Evolutionary conservation across 768 basidiomycete genomes (phyloP).

Genomic region (Pisolithus marmoratus): DNA sequence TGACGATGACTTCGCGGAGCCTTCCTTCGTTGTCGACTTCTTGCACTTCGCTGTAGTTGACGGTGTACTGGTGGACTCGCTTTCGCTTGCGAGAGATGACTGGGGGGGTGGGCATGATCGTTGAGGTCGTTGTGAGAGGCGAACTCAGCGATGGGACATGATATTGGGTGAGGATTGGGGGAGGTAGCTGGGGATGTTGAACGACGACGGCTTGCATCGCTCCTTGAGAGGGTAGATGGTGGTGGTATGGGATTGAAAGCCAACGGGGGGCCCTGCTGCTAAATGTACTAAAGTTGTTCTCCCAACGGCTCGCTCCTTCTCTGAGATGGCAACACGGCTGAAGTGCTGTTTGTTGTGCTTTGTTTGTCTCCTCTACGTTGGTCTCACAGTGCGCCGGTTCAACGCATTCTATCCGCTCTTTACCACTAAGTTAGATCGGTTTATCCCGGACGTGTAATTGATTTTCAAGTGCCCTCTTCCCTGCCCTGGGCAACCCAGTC

Average conservation of each 20-base stretch:
- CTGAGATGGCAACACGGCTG: constrained; percentile 30
- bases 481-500: no score
- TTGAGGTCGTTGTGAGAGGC: constrained; percentile 37
- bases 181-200: constrained; percentile 49
- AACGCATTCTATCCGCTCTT: neutral
- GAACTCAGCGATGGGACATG: constrained; percentile 49
- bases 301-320: constrained; percentile 10
- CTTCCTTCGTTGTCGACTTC: constrained; percentile 77
- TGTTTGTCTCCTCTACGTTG: no score
- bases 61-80: constrained; percentile 72
- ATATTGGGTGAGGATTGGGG: constrained; percentile 61
- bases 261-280: no score
- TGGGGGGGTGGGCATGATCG: constrained; percentile 67
- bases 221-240: constrained; percentile 53
- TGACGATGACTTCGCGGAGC: constrained; percentile 83
- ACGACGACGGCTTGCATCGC: constrained; percentile 66
- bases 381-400: no score
- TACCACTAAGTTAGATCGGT: neutral
- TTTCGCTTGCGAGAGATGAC: constrained; percentile 76
- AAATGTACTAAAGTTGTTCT: constrained; percentile 26
- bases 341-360: constrained; percentile 23
- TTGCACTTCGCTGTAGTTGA: constrained; percentile 84
- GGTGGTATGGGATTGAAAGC: constrained; percentile 35
- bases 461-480: neutral
- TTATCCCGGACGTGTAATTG: neutral